Base-by-base conservation (phyloP, 345 rosid genomes). In the Syzygium oleosum region DNA sequence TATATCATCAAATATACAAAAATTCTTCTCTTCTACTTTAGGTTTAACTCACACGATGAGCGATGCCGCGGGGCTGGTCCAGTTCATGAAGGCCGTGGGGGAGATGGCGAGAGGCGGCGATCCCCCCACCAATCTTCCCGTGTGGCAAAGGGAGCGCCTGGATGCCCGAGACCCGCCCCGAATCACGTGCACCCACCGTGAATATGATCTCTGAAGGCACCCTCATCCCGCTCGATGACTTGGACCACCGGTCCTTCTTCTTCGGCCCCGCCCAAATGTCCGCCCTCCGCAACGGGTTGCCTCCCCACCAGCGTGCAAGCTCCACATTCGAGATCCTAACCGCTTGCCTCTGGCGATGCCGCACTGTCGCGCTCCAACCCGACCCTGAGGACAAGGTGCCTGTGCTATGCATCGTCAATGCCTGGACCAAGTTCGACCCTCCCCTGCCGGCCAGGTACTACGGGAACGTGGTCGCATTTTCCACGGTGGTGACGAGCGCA, bases 311-410 rank as follows among this genome's bases (percentile, higher is more conserved):
- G 68, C 86, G 31, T 3, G 73, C 68, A 11, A 88, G 91, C 86
- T 89, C 96, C 9, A 84, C 87, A 3, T 92, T 92, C 46, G 94
- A 93, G 85, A 53, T 91, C 3, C 73, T 92, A n/a, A 89, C 93
- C 1, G 93, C 96, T 34, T 91, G 92, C 83, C 86, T 94, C 15
- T 94, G 95, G 95, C 93, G 94, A 53, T 93, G 92, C 83, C 93
- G 94, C 4, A 94, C 96, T 9, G 59, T 87, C 3, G 93, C 96
- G 14, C 86, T 94, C 52, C 88, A 84, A 49, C 92, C 91, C 13
- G 91, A 92, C 53, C 94, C 94, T 3, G 86, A 91, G 49, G 93
- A 92, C 11, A 92, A 92, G 88, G 89, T 93, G 89, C 93, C 94
- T 3, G 25, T 95, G 8, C 84, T 90, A 3, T 91, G 92, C 88